phyloP scores from a whole-genome alignment of 768 basidiomycete genomes.

The Pleurotus sapidus region DNA sequence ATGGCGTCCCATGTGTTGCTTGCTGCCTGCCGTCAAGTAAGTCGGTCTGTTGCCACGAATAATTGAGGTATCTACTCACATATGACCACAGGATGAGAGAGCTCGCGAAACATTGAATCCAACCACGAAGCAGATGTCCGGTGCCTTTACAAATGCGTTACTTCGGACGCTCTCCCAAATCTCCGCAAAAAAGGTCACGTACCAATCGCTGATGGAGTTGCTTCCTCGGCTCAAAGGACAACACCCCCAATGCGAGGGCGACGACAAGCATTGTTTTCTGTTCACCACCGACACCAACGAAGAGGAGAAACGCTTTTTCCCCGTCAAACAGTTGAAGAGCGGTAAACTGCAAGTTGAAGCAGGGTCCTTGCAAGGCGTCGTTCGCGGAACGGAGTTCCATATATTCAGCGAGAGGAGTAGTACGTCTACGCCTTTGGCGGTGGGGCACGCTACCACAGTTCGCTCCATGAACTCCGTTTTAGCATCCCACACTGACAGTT shows the following conservation, averaged over 20 bases:
- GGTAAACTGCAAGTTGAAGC: neutral
- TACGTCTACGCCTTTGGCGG: neutral
- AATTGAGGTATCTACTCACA: too few relatives aligned
- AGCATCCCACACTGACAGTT: neutral
- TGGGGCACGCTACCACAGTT: neutral
- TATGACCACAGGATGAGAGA: neutral
- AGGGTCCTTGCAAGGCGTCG: constrained; percentile 5
- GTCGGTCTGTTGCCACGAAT: neutral
- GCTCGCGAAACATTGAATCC: neutral
- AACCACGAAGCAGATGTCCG: neutral
- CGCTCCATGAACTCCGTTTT: neutral
- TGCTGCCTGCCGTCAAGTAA: constrained; percentile 6
- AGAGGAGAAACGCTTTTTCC: neutral
- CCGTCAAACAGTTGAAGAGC: neutral
- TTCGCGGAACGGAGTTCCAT: constrained; percentile 6
- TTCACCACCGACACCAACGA: neutral
- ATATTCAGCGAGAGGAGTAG: neutral
- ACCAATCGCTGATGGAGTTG: neutral
- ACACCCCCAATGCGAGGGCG: constrained; percentile 9
- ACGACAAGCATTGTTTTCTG: neutral
- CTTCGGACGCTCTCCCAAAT: neutral
- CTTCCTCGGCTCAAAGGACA: neutral
- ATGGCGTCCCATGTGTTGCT: constrained; percentile 8
- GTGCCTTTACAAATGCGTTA: constrained; percentile 1
- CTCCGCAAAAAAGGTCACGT: neutral